Evolutionary conservation across 2,329 filamentous ascomycete genomes (phyloP).

Genomic region (Cercospora nicotianae): DNA sequence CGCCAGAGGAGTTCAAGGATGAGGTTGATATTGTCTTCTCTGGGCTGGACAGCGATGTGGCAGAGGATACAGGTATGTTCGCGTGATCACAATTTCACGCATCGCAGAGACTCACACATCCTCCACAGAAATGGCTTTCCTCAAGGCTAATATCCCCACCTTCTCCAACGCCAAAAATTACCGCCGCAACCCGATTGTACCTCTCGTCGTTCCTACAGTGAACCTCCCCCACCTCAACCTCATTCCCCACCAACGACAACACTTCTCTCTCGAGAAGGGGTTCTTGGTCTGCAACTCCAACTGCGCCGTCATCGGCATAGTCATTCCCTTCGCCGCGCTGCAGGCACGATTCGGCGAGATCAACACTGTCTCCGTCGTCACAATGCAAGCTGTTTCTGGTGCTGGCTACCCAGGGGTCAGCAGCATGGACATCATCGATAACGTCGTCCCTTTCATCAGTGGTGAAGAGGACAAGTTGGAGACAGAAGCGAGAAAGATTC

Average conservation of each 20-base stretch:
- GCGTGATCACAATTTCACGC: neutral
- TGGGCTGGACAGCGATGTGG: constrained; percentile 88
- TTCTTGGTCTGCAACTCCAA: constrained; percentile 98
- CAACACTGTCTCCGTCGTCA: constrained; percentile 78
- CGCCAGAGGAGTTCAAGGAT: constrained; percentile 75
- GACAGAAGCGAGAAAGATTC: constrained; percentile 91
- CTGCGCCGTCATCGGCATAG: constrained; percentile 93
- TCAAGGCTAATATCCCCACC: constrained; percentile 81
- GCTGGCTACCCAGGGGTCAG: constrained; percentile 88
- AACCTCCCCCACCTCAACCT: constrained; percentile 85
- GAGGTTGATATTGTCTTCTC: constrained; percentile 87
- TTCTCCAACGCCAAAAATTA: constrained; percentile 99
- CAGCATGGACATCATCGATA: constrained; percentile 94
- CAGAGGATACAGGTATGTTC: constrained; percentile 75
- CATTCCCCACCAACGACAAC: constrained; percentile 81
- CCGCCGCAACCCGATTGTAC: constrained; percentile 83
- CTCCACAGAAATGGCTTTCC: constrained; percentile 76
- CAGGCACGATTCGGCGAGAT: constrained; percentile 82
- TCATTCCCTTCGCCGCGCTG: constrained; percentile 90
- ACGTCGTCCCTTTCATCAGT: constrained; percentile 88
- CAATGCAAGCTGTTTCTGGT: constrained; percentile 90
- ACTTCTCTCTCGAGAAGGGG: constrained; percentile 73
- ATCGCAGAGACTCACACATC: neutral
- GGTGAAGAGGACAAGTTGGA: constrained; percentile 97
- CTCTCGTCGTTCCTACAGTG: constrained; percentile 91